Evolutionary conservation across 2,329 filamentous ascomycete genomes (phyloP), one percentile per base, ranked within the genome.

Genomic region (Endocalyx cinctus): DNA sequence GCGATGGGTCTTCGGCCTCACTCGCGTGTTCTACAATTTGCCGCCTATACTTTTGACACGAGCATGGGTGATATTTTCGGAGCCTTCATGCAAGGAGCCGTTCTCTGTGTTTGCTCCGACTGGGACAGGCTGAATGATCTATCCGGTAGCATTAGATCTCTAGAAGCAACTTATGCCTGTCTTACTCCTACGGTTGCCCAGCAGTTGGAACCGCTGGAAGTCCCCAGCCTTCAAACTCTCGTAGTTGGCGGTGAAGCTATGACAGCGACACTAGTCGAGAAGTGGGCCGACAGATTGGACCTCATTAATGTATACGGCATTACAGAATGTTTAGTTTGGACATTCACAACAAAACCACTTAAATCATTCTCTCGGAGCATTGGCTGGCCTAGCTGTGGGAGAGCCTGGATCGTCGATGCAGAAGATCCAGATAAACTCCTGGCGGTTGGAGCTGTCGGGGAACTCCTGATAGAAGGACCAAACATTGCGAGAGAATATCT

Each of bases 401-500:
- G 28, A 23, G 33, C 25, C 17, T 45, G 42, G 42, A 22, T 46
- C 6, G 35, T 34, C 4, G 31, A 43, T 12, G 35, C 33, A 2
- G 25, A 32, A 2, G 34, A 46, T 29, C 19, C 26, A 10, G 26
- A 41, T 20, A 14, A 15, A 16, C 42, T 45, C 17, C 33, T 35
- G 6, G 37, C 42, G 1, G 30, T 45, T 8, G 42, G 42, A n/a
- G 26, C 29, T 10, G 30, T 35, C 13, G 42, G 42, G 2, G 42
- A 45, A 23, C 28, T 45, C 11, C n/a, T 38, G 1, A 33, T 45
- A 8, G 42, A 43, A 29, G 40, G 42, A 11, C 37, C 39, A 3
- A 23, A 22, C 3, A 25, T 45, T 8, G 40, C 31, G 13, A 29
- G 33, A 5, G 41, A 33, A 14, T 43, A 43, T 14, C 30, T 43